A percentile compares a stretch with the other conserved stretches of the same genome.
Evolutionary conservation across 1,139 yeast species (phyloP).

Genomic region (Candida neerlandica): DNA sequence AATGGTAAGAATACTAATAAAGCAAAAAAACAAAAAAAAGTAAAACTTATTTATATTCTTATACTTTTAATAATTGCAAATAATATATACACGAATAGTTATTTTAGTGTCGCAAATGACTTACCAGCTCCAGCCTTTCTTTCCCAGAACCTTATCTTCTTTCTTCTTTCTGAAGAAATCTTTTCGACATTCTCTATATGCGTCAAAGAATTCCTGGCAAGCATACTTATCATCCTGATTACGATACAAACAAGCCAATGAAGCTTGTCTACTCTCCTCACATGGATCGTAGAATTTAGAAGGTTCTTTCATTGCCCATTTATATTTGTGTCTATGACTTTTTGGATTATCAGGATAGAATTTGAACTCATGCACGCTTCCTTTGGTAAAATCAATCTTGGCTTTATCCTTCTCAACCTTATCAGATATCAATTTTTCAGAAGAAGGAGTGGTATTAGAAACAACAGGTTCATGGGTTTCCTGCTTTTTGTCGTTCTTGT

Average conservation of each 20-base stretch:
- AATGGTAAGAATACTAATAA: too few species aligned
- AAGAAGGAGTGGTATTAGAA: background rate
- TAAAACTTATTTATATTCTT: background rate
- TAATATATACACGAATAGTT: conserved; percentile 3
- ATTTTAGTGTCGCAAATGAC: too few species aligned
- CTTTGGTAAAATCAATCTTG: conserved; percentile 61
- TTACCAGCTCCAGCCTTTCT: conserved; percentile 49
- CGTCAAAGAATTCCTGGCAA: conserved; percentile 87
- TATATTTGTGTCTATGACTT: conserved; percentile 59
- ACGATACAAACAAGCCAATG: conserved; percentile 75
- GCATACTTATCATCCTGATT: conserved; percentile 72
- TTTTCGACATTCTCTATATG: conserved; percentile 87
- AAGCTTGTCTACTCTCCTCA: conserved; percentile 84
- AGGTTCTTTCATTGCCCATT: conserved; percentile 70
- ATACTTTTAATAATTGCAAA: background rate
- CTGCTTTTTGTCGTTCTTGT: background rate
- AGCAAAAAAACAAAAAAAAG: too few species aligned
- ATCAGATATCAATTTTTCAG: conserved; percentile 21
- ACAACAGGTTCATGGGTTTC: background rate
- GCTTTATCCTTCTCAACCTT: conserved; percentile 42
- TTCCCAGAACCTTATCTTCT: conserved; percentile 41
- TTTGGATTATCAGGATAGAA: conserved; percentile 86
- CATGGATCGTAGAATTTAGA: conserved; percentile 93
- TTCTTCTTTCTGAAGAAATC: conserved; percentile 63
- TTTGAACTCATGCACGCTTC: conserved; percentile 55